Evolutionary conservation across 805 yeast species (phyloP).

Genomic region (Saturnispora hagleri): DNA sequence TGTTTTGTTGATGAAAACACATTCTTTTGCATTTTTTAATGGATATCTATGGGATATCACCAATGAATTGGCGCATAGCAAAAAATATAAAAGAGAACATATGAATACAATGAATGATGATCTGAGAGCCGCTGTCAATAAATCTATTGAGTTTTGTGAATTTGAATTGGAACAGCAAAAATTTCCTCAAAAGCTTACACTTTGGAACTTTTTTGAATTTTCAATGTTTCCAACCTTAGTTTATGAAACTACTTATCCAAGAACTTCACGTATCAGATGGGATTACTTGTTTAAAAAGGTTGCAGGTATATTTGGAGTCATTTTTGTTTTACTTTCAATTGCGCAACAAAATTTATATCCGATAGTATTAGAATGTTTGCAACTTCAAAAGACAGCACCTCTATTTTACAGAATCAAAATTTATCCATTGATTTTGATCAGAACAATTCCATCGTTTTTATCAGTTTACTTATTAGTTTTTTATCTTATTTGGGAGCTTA

Average conservation of each 20-base stretch:
- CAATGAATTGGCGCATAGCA: constrained; percentile 45
- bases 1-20: constrained; percentile 90
- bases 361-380: constrained; percentile 48
- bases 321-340: constrained; percentile 68
- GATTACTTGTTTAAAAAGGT: constrained; percentile 57
- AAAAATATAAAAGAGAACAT: constrained; percentile 33
- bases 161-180: constrained; percentile 58
- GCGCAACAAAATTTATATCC: constrained; percentile 70
- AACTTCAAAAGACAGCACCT: constrained; percentile 40
- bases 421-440: constrained; percentile 56
- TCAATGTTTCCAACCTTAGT: constrained; percentile 87
- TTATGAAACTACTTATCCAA: constrained; percentile 74
- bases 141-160: constrained; percentile 57
- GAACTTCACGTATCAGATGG: constrained; percentile 64
- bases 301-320: constrained; percentile 79
- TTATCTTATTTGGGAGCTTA: constrained; percentile 93
- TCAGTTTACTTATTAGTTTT: constrained; percentile 68
- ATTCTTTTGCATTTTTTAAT: constrained; percentile 84
- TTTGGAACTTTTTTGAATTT: constrained; percentile 60
- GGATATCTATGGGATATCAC: constrained; percentile 74
- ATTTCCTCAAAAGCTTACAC: constrained; percentile 69
- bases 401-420: constrained; percentile 32
- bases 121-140: constrained; percentile 29
- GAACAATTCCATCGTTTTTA: constrained; percentile 73
- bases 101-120: constrained; percentile 26